A percentile compares a stretch with the other conserved stretches of the same genome.
Conservation (phyloP, 345 rosid genomes). For the Brassica napus region Da-Ae NC_063441.1:21784501-21785000, state of each 20-base stretch:
- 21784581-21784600: constrained; percentile 25
- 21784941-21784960: constrained; percentile 83
- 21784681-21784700: not conserved
- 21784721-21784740: not conserved
- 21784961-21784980: constrained; percentile 86
- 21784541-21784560: constrained; percentile 36
- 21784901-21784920: constrained; percentile 67
- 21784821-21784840: constrained; percentile 39
- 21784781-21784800: constrained; percentile 41
- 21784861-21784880: constrained; percentile 74
- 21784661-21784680: not conserved
- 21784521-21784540: constrained; percentile 80
- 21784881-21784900: constrained; percentile 90
- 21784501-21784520: constrained; percentile 52
- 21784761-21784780: constrained; percentile 17
- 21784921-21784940: constrained; percentile 98
- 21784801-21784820: constrained; percentile 44
- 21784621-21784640: constrained; percentile 19
- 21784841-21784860: constrained; percentile 34
- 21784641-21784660: constrained; percentile 32
- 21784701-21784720: not conserved
- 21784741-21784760: not conserved
- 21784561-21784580: constrained; percentile 16
- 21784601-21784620: constrained; percentile 17
- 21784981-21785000: constrained; percentile 96